A percentile compares a stretch with the other conserved stretches of the same genome.
These are phyloP conservation scores for Saccharomycopsis sp. DNA, from an alignment of 805 yeast species.

Conservation along the genomic window DNA sequence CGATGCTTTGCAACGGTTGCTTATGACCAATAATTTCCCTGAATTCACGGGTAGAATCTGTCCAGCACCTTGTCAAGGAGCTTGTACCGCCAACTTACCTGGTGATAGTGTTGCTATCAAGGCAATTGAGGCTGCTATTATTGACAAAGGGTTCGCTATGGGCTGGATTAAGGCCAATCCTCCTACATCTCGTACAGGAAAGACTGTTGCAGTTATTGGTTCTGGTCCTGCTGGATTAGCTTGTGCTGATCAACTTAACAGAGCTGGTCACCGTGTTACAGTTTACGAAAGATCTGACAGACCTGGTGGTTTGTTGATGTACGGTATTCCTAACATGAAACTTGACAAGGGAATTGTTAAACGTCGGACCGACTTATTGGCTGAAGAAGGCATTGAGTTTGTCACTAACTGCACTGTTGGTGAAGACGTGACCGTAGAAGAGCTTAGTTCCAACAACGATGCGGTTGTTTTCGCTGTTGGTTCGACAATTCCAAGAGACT, in stretches of 20 bases:
- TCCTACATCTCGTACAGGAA: constrained; percentile 78
- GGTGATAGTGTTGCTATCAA: constrained; percentile 96
- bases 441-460: constrained; percentile 57
- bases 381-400: constrained; percentile 83
- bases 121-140: constrained; percentile 91
- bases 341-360: constrained; percentile 88
- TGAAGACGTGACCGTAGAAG: constrained; percentile 68
- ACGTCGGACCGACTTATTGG: constrained; percentile 86
- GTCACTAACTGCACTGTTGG: constrained; percentile 76
- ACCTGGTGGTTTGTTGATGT: constrained; percentile 96
- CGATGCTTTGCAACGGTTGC: constrained; percentile 82
- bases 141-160: constrained; percentile 91
- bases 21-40: constrained; percentile 97
- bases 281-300: constrained; percentile 93
- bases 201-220: constrained; percentile 79
- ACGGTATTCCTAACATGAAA: constrained; percentile 99
- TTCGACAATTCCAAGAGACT: constrained; percentile 92
- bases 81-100: constrained; percentile 87
- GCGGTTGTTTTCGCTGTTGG: constrained; percentile 93
- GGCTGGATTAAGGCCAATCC: constrained; percentile 92
- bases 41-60: constrained; percentile 97
- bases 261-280: constrained; percentile 89
- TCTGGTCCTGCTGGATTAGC: constrained; percentile 98
- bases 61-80: constrained; percentile 99
- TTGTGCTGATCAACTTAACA: constrained; percentile 93